Evolutionary conservation across 345 rosid species (phyloP).

Genomic region (Melaleuca alternifolia): DNA sequence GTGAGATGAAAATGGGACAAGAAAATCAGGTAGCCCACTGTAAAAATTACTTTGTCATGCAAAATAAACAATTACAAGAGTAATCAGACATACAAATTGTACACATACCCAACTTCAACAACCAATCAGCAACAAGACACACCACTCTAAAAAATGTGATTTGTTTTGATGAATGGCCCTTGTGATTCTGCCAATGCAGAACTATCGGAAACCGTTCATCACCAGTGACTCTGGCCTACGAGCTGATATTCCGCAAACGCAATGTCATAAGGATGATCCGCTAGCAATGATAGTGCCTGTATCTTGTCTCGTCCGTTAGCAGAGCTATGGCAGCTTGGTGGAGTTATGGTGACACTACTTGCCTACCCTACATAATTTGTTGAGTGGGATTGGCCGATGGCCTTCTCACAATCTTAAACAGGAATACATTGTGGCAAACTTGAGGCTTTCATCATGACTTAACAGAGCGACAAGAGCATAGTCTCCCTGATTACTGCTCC

Average conservation of each 20-base stretch:
- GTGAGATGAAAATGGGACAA: neutral
- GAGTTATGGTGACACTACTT: neutral
- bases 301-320: neutral
- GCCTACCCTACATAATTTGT: neutral
- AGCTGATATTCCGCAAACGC: neutral
- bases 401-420: too few species aligned
- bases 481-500: neutral
- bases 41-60: neutral
- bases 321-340: neutral
- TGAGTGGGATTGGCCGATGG: neutral
- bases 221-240: too few species aligned
- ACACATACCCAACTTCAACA: neutral
- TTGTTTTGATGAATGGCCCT: neutral
- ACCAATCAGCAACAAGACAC: neutral
- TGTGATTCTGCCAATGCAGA: neutral
- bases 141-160: too few species aligned
- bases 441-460: neutral
- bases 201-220: too few species aligned
- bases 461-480: neutral
- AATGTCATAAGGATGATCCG: neutral
- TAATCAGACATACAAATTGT: neutral
- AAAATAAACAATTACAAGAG: neutral
- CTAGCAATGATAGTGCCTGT: too few species aligned
- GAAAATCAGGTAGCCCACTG: too few species aligned
- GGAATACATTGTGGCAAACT: too few species aligned